These are phyloP conservation scores for Pleurotus citrinopileatus DNA, from an alignment of 768 basidiomycete species.

Conservation along the genomic window DNA sequence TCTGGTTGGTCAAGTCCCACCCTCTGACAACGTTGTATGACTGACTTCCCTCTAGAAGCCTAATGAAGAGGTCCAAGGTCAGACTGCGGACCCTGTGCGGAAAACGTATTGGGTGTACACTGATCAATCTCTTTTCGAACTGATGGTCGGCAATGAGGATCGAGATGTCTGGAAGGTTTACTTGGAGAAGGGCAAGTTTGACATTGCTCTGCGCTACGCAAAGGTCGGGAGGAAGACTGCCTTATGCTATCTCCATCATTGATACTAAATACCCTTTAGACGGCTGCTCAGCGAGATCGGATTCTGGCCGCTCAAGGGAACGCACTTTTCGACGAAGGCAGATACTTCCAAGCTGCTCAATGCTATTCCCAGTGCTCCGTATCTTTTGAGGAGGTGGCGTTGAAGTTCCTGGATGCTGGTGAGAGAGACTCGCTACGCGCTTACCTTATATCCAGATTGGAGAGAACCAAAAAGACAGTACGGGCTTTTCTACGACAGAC, in stretches of 20 bases:
- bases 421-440: constrained; percentile 90
- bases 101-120: constrained; percentile 96
- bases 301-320: constrained; percentile 84
- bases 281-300: constrained; percentile 81
- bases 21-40: not conserved
- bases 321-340: constrained; percentile 70
- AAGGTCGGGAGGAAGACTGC: constrained; percentile 49
- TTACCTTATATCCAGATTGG: constrained; percentile 85
- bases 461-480: constrained; percentile 80
- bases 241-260: not conserved
- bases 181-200: constrained; percentile 73
- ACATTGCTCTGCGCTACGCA: constrained; percentile 76
- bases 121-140: constrained; percentile 83
- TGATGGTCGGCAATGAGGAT: constrained; percentile 84
- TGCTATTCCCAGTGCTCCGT: constrained; percentile 87
- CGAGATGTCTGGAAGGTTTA: constrained; percentile 94
- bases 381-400: constrained; percentile 86
- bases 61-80: constrained; percentile 66
- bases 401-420: constrained; percentile 85
- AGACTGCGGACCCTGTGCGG: constrained; percentile 82
- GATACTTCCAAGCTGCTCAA: constrained; percentile 90
- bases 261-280: constrained; percentile 41
- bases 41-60: constrained; percentile 52
- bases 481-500: constrained; percentile 20
- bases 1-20: constrained; percentile 57